A percentile compares a stretch with the other conserved stretches of the same genome.
These are phyloP conservation scores for Carex cristatella DNA, from an alignment of 176 grass and related monocot species.

Conservation along the genomic window DNA sequence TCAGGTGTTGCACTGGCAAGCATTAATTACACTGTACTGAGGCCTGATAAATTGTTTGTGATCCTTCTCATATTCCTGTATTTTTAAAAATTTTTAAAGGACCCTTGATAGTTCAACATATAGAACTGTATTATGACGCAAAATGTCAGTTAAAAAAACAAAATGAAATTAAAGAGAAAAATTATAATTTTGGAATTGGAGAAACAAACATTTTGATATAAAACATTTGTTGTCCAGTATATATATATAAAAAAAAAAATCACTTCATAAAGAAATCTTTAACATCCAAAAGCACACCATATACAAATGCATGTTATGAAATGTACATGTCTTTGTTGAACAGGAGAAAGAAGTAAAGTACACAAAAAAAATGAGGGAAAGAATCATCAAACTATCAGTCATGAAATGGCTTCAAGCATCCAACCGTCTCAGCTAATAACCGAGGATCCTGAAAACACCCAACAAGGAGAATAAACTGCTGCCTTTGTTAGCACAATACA, in stretches of 20 bases:
- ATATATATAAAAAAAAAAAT: too few species aligned
- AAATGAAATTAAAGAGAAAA: neutral
- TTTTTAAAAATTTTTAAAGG: neutral
- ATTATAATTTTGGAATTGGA: neutral
- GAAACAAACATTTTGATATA: neutral
- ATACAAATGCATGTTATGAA: too few species aligned
- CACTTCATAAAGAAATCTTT: neutral
- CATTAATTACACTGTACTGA: neutral
- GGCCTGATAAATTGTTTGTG: neutral
- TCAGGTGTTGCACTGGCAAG: neutral
- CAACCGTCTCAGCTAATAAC: too few species aligned
- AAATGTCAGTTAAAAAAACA: neutral
- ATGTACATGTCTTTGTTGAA: neutral
- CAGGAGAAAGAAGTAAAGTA: neutral
- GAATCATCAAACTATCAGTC: too few species aligned
- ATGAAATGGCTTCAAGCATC: too few species aligned
- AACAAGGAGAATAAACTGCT: too few species aligned
- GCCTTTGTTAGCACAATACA: too few species aligned
- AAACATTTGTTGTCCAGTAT: neutral
- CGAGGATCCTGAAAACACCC: too few species aligned
- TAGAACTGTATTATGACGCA: too few species aligned
- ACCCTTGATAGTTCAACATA: too few species aligned
- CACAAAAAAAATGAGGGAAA: too few species aligned
- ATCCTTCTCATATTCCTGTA: neutral
- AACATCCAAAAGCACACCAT: too few species aligned